Base-by-base conservation (phyloP, 108 stramenopile genomes). In the Cylindrotheca closterium region DNA sequence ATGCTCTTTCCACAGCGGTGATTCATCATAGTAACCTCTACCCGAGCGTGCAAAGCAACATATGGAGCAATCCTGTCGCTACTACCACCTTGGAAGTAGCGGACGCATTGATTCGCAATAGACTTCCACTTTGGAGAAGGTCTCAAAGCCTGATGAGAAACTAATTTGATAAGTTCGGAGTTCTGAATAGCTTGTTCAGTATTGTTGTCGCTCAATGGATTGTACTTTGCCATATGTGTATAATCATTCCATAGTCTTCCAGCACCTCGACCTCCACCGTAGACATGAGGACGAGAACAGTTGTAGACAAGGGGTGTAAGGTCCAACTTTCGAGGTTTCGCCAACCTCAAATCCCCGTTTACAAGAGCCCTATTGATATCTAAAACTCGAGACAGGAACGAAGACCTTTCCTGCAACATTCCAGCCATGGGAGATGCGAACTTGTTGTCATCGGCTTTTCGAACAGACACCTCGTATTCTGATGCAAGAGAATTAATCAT, bases 1-100 rank as follows among this genome's bases (percentile, higher is more conserved):
- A 88, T 84, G 29, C 58, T 34, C 49, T 55, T 60, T 18, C 65
- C 63, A 52, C 91, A 92, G 0, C 55, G 30, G 55, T 92, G 91
- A 17, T 17, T 42, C 63, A 83, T 27, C 87, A 92, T 92, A n/a
- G 88, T 85, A 10, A 81, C 55, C 62, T 92, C 91, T 17, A 92
- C 52, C n/a, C 91, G 81, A 1, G 87, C 83, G 68, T 92, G 91
- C 29, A 92, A 42, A 12, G 86, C 87, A 33, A 86, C 25, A 60
- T 83, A 83, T 5, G 58, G 58, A 10, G 55, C 55, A 4, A 30
- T 23, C 8, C 23, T 56, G 7, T 29, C 8, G 31, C 58, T 12
- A 18, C 3, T 19, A 3, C 21, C 17, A 27, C 5, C 27, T 30
- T 55, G n/a, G 31, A 7, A 29, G 37, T 59, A 15, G 34, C 17